Evolutionary conservation across 2,329 filamentous ascomycete genomes (phyloP), one percentile per base, ranked within the genome.

Genomic region (Purpureocillium takamizusanense): DNA sequence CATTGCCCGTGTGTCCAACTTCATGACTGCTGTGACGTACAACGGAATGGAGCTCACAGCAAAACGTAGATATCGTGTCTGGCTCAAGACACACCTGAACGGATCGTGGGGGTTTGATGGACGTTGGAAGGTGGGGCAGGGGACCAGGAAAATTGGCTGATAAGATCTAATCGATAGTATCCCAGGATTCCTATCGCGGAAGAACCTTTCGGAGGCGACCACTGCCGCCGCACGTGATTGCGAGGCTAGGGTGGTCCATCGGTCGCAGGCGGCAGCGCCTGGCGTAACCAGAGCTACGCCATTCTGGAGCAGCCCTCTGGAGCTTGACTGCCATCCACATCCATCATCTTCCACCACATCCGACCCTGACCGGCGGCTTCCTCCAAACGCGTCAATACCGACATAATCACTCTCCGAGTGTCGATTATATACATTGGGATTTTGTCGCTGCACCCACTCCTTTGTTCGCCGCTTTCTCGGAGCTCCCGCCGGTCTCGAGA

Each of bases 1-100:
- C 67, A 98, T 81, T 36, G 86, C 83, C 60, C 88, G 88, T 36
- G 90, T 89, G 60, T 98, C 88, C 60, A 98, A 79, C 71, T 92
- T 94, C 92, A 98, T 98, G 47, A 43, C 28, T 25, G 21, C 5
- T 25, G 21, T 25, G 21, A 10, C 21, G 5, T n/a, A n/a, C n/a
- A n/a, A n/a, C 21, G 21, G 21, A 6, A 25, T 25, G 21, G 6
- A 10, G 21, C 21, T 25, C 10, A 25, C 21, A 25, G 10, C 21
- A 25, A 25, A 25, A 25, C 10, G 6, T 25, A 25, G n/a, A n/a
- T n/a, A n/a, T n/a, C n/a, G n/a, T n/a, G n/a, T n/a, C n/a, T n/a
- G n/a, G n/a, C n/a, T n/a, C n/a, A n/a, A n/a, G 32, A 13, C 4
- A 10, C 14, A 31, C 15, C 33, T 31, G 29, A 30, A 38, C 44